Evolutionary conservation across 805 yeast genomes (phyloP).

Genomic region (Metschnikowia gelsemii): DNA sequence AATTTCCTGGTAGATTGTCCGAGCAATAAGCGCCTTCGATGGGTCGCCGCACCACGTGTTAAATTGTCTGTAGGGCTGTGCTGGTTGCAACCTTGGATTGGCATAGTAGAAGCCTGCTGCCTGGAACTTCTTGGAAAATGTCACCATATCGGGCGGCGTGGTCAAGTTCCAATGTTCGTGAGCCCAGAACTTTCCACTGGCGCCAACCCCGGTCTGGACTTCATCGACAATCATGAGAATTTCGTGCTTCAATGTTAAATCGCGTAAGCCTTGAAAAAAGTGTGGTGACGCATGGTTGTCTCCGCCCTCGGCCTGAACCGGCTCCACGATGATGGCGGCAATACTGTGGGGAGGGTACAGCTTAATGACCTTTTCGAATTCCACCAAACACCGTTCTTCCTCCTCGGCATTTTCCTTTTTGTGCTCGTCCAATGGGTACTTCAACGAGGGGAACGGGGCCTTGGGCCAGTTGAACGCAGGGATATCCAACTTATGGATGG

Average conservation of each 20-base stretch:
- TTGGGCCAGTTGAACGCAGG: conserved; percentile 63
- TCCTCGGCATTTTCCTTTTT: conserved; percentile 44
- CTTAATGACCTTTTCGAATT: conserved; percentile 38
- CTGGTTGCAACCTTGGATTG: conserved; percentile 58
- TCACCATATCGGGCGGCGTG: conserved; percentile 65
- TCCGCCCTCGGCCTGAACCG: conserved; percentile 75
- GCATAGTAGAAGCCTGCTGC: conserved; percentile 70
- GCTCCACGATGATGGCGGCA: conserved; percentile 57
- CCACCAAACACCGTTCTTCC: conserved; percentile 48
- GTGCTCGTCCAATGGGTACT: conserved; percentile 40
- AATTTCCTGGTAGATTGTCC: conserved; percentile 57
- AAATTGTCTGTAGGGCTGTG: conserved; percentile 65
- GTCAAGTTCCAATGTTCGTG: conserved; percentile 66
- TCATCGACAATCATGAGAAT: conserved; percentile 66
- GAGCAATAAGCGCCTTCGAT: conserved; percentile 62
- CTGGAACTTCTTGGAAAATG: conserved; percentile 72
- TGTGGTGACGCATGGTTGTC: conserved; percentile 66
- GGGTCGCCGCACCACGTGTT: conserved; percentile 83
- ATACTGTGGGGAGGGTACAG: conserved; percentile 40
- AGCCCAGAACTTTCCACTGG: conserved; percentile 71
- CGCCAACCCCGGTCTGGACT: conserved; percentile 75
- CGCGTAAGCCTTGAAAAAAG: conserved; percentile 64
- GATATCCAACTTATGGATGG: conserved; percentile 56
- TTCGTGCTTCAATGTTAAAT: conserved; percentile 54
- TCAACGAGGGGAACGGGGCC: conserved; percentile 46